Conservation (phyloP, 768 basidiomycete genomes). For the Mycena alexandri region DNA sequence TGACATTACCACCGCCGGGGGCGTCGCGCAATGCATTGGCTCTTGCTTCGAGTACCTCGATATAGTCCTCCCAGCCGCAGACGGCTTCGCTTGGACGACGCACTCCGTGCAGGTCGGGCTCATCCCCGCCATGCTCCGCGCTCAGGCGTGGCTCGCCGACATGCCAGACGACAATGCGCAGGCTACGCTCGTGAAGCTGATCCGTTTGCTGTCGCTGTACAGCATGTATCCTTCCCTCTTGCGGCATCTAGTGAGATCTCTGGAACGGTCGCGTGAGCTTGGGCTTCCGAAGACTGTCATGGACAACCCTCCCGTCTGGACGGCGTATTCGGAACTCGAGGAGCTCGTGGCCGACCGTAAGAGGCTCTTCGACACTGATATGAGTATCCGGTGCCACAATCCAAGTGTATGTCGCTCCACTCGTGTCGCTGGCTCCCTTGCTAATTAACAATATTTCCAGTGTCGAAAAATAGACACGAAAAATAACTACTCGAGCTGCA, state of each 20-base stretch:
- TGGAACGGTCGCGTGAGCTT: constrained; percentile 25
- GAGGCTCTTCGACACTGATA: constrained; percentile 18
- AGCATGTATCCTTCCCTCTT: constrained; percentile 36
- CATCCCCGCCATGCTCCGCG: constrained; percentile 30
- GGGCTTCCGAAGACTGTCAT: constrained; percentile 21
- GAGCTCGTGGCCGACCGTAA: constrained; percentile 28
- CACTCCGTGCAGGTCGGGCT: constrained; percentile 36
- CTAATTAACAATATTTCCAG: constrained; percentile 9
- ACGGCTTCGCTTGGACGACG: constrained; percentile 36
- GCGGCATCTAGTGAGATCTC: constrained; percentile 15
- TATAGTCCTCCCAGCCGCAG: constrained; percentile 15
- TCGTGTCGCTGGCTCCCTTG: neutral
- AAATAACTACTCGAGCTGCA: constrained; percentile 35
- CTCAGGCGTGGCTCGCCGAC: constrained; percentile 32
- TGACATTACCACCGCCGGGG: constrained; percentile 26
- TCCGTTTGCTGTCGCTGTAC: constrained; percentile 33
- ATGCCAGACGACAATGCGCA: constrained; percentile 28
- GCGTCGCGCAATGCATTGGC: constrained; percentile 26
- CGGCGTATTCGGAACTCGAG: constrained; percentile 31
- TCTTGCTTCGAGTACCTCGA: constrained; percentile 33
- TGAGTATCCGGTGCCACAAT: constrained; percentile 26
- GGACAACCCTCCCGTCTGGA: constrained; percentile 25
- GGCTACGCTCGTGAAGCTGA: constrained; percentile 14
- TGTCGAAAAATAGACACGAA: constrained; percentile 32
- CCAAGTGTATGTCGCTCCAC: constrained; percentile 15